A percentile compares a stretch with the other conserved stretches of the same genome.
Evolutionary conservation across 2,329 filamentous ascomycete species (phyloP).

Genomic region (Sporothrix curviconia): DNA sequence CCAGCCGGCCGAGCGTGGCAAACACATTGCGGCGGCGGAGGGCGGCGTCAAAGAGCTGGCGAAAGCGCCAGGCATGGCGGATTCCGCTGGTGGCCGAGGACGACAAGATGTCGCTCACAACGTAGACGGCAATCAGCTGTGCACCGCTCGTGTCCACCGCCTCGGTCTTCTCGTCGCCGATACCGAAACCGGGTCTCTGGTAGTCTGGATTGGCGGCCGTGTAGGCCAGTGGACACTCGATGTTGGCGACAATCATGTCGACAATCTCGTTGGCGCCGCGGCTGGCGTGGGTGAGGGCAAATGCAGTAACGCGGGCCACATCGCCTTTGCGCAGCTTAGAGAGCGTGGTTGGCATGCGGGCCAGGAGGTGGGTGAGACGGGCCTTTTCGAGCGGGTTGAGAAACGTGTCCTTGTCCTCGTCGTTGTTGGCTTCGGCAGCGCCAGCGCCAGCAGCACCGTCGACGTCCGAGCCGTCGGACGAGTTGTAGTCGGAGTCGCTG

Average conservation of each 20-base stretch:
- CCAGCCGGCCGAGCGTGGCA: slow-evolving; percentile 65
- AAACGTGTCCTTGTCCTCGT: slow-evolving; percentile 50
- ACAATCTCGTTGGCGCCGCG: slow-evolving; percentile 85
- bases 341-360: slow-evolving; percentile 69
- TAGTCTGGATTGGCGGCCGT: slow-evolving; percentile 61
- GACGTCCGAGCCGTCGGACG: slow-evolving; percentile 72
- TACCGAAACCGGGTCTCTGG: slow-evolving; percentile 31
- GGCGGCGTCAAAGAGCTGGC: slow-evolving; percentile 69
- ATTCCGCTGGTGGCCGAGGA: slow-evolving; percentile 70
- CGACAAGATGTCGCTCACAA: slow-evolving; percentile 70
- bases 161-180: slow-evolving; percentile 44
- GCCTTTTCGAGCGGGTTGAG: slow-evolving; percentile 79
- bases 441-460: slow-evolving; percentile 47
- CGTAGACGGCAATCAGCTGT: slow-evolving; percentile 74
- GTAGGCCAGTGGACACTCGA: slow-evolving; percentile 68
- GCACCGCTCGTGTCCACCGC: slow-evolving; percentile 60
- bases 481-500: slow-evolving; percentile 78
- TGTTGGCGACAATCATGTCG: slow-evolving; percentile 77
- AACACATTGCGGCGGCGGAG: slow-evolving; percentile 65
- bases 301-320: slow-evolving; percentile 76
- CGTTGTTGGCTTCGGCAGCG: slow-evolving; percentile 44
- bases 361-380: slow-evolving; percentile 76
- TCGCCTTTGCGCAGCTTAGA: slow-evolving; percentile 75
- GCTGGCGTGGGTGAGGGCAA: slow-evolving; percentile 82
- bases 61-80: slow-evolving; percentile 79